These are phyloP conservation scores for Diaporthe destruens DNA, from an alignment of 2,329 filamentous ascomycete species.

Conservation along the genomic window DNA sequence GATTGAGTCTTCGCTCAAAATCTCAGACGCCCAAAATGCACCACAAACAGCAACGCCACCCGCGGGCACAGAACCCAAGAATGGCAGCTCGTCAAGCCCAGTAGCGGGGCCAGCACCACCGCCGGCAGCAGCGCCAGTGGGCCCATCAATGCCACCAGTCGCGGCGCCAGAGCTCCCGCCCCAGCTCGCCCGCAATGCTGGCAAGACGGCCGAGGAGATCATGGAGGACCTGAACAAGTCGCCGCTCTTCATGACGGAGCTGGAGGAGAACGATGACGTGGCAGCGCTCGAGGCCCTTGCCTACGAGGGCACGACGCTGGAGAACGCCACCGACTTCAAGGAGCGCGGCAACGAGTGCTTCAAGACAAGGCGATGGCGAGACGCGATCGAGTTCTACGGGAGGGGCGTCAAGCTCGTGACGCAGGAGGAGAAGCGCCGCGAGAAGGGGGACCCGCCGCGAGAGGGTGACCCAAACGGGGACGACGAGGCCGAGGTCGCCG, in stretches of 20 bases:
- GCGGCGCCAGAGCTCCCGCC: slow-evolving; percentile 61
- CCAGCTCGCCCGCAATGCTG: slow-evolving; percentile 53
- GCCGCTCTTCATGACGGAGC: slow-evolving; percentile 95
- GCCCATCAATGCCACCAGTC: slow-evolving; percentile 36
- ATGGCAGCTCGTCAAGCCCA: slow-evolving; percentile 13
- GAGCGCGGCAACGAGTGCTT: slow-evolving; percentile 94
- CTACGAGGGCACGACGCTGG: slow-evolving; percentile 90
- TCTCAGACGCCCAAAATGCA: slow-evolving; percentile 41
- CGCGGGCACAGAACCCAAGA: not conserved
- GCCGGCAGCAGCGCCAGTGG: slow-evolving; percentile 25
- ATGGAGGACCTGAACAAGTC: slow-evolving; percentile 69
- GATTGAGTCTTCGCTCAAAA: slow-evolving; percentile 33
- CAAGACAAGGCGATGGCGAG: slow-evolving; percentile 76
- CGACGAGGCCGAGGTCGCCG: slow-evolving; percentile 67
- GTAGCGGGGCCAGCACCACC: not conserved
- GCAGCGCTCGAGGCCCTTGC: slow-evolving; percentile 91
- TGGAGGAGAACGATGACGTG: slow-evolving; percentile 86
- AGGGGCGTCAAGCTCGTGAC: slow-evolving; percentile 84
- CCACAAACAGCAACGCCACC: slow-evolving; percentile 24
- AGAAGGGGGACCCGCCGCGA: slow-evolving; percentile 50
- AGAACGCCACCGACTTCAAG: slow-evolving; percentile 87
- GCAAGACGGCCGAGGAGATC: slow-evolving; percentile 68
- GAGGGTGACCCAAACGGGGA: slow-evolving; percentile 66
- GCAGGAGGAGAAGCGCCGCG: slow-evolving; percentile 70
- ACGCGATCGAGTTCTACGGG: slow-evolving; percentile 92